Evolutionary conservation across 257 asterid genomes (phyloP), one percentile per base, ranked within the genome.

Genomic region (Hygrophila difformis): DNA sequence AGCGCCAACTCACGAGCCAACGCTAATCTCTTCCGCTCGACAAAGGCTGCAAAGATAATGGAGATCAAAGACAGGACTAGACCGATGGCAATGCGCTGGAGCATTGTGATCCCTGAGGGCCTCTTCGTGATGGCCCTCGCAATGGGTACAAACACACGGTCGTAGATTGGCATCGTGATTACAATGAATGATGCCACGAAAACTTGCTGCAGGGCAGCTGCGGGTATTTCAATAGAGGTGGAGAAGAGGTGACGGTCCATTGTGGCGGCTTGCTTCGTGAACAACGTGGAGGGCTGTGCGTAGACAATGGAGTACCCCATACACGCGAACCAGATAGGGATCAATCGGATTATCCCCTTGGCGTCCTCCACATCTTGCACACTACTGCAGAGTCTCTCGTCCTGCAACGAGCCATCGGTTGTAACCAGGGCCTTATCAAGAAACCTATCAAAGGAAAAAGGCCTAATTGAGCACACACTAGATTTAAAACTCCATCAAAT

Each of bases 141-240:
- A 1, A 63, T 14, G 6, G 94, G 92, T 2, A 83, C 73, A 6
- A 83, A 20, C 15, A 74, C 14, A 2, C 82, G 67, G 68, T 79
- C 94, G 1, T 79, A 83, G 29, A 79, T 56, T 3, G 80, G 72
- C 15, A 67, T 50, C 29, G 57, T 62, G 60, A 66, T 8, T 24
- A 80, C 45, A 1, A 61, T 44, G n/a, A 93, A 44, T 24, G n/a
- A 75, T 12, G 39, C 67, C n/a, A n/a, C 55, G 60, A 65, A 51
- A 13, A 76, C 49, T 18, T 61, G 55, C 47, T 67, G 81, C 11
- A 79, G 82, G 3, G 87, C 40, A 22, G 87, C 92, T 46, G 87
- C 60, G 1, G 92, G 87, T 38, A 76, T 37, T 36, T 64, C 54
- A 10, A 79, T n/a, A n/a, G n/a, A 43, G 43, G 52, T 55, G 26